phyloP scores from a whole-genome alignment of 2,329 filamentous ascomycete species.

The Pestalotiopsis sp. region DNA sequence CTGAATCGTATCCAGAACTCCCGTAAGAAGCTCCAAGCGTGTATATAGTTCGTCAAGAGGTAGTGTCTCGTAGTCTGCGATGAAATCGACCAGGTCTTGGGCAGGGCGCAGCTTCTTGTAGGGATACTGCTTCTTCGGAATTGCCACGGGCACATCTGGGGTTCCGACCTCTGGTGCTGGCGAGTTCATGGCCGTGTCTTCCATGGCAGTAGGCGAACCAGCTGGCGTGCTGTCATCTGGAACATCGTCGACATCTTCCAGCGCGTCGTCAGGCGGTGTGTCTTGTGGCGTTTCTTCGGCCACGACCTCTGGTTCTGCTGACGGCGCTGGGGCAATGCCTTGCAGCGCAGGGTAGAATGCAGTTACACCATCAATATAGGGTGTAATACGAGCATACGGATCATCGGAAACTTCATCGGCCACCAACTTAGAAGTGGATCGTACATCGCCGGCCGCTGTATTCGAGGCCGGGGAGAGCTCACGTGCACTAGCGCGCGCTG shows the following conservation, averaged over 20 bases:
- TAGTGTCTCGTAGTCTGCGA: conserved; percentile 53
- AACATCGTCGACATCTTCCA: conserved; percentile 25
- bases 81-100: conserved; percentile 45
- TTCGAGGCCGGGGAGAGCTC: not conserved
- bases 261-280: conserved; percentile 21
- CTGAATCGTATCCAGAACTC: conserved; percentile 52
- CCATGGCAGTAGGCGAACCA: conserved; percentile 22
- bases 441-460: not conserved
- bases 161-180: conserved; percentile 29
- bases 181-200: conserved; percentile 36
- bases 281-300: conserved; percentile 18
- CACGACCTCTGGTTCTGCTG: conserved; percentile 19
- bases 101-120: conserved; percentile 53
- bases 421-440: not conserved
- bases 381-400: conserved; percentile 27
- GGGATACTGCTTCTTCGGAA: conserved; percentile 35
- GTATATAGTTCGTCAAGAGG: conserved; percentile 45
- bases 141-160: conserved; percentile 13
- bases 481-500: not conserved
- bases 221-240: conserved; percentile 32
- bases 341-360: conserved; percentile 25
- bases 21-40: conserved; percentile 43
- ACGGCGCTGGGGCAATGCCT: conserved; percentile 12
- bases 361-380: conserved; percentile 25
- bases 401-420: conserved; percentile 11